Percentiles rank a stretch among this genome's conserved stretches.
Evolutionary conservation across 495 filamentous ascomycete genomes (phyloP).

Genomic region (Ascodesmis nigricans): DNA sequence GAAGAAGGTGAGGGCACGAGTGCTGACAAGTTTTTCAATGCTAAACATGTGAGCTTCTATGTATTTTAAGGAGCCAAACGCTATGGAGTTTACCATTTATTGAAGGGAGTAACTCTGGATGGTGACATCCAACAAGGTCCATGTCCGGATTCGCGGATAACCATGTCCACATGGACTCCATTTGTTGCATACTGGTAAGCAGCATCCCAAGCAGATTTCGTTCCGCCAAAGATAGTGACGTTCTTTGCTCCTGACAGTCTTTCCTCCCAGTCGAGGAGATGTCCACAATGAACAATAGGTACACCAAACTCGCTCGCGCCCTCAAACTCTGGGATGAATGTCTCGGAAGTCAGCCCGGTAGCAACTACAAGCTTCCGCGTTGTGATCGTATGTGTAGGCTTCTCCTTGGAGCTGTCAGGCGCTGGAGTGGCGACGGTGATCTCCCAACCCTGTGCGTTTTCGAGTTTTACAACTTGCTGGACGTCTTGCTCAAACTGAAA

Average conservation of each 20-base stretch:
- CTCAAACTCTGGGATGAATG: conserved; percentile 30
- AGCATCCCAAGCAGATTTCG: conserved; percentile 58
- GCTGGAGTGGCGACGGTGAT: conserved; percentile 25
- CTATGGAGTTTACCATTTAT: too few relatives aligned
- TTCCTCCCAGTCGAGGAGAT: conserved; percentile 26
- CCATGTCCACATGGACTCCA: conserved; percentile 49
- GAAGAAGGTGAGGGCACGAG: conserved; percentile 42
- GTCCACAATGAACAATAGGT: conserved; percentile 41
- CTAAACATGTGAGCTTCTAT: too few relatives aligned
- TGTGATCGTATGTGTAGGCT: conserved; percentile 20
- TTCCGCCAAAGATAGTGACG: conserved; percentile 45
- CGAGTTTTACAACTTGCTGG: conserved; percentile 28
- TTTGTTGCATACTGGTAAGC: conserved; percentile 43
- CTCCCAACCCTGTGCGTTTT: conserved; percentile 15
- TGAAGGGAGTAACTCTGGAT: conserved; percentile 36
- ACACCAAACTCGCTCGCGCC: conserved; percentile 31
- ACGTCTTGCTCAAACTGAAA: conserved; percentile 35
- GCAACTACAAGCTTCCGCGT: conserved; percentile 43
- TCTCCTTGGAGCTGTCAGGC: conserved; percentile 7
- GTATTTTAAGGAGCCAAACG: too few relatives aligned
- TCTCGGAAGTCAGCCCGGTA: conserved; percentile 44
- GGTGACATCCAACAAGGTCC: conserved; percentile 53
- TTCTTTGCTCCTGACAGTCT: conserved; percentile 22
- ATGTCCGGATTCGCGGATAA: conserved; percentile 57
- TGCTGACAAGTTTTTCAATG: conserved; percentile 45